Percentiles rank a stretch among this genome's conserved stretches.
Conservation (phyloP, 495 filamentous ascomycete genomes). For the Pseudoneurospora amorphoporcata region DNA sequence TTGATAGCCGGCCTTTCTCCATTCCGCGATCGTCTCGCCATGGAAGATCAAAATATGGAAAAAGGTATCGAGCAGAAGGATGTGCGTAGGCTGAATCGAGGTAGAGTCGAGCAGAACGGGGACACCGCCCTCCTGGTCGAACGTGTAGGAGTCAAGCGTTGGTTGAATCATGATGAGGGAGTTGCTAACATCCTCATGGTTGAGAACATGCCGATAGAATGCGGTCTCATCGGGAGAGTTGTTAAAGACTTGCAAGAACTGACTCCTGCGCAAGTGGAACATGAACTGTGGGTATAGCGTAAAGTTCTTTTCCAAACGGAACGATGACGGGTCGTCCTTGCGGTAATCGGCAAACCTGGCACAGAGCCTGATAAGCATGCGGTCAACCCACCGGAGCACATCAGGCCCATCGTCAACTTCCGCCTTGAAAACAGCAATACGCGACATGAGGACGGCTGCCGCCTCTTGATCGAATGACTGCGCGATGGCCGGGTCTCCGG, state of each 20-base stretch:
- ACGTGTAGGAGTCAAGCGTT: conserved; percentile 92
- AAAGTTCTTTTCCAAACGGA: conserved; percentile 98
- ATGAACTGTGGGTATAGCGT: conserved; percentile 99
- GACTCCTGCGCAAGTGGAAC: conserved; percentile 95
- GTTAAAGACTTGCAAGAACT: conserved; percentile 99
- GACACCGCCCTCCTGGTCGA: conserved; percentile 82
- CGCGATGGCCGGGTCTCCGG: conserved; percentile 92
- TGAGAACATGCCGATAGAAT: conserved; percentile 93
- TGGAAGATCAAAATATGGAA: conserved; percentile 99
- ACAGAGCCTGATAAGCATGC: conserved; percentile 96
- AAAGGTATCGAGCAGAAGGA: conserved; percentile 94
- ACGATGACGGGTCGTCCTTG: conserved; percentile 96
- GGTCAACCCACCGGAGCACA: conserved; percentile 94
- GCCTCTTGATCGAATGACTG: conserved; percentile 99
- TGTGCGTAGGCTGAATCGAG: conserved; percentile 88
- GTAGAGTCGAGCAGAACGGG: conserved; percentile 93
- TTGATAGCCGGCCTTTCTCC: conserved; percentile 97
- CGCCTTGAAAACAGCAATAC: conserved; percentile 97
- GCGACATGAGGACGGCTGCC: conserved; percentile 93
- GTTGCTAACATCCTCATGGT: conserved; percentile 95
- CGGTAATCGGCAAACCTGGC: conserved; percentile 96
- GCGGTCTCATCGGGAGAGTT: conserved; percentile 98
- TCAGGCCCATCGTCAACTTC: conserved; percentile 99
- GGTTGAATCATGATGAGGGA: conserved; percentile 99
- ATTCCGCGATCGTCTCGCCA: conserved; percentile 94